phyloP scores from a whole-genome alignment of 345 rosid species.

The Arabidopsis thaliana region DNA sequence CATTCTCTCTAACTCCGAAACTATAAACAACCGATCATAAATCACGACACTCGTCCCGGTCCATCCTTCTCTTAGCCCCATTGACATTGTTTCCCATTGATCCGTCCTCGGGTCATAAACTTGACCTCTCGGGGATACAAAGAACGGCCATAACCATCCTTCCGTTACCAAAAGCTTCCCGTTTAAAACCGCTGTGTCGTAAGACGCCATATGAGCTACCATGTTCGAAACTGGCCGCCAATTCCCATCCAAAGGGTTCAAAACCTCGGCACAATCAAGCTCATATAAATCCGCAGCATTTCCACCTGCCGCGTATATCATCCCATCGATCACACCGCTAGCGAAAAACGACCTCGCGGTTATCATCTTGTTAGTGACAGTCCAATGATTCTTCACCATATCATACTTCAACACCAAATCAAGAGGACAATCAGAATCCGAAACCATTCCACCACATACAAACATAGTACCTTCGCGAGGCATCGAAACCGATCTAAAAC shows the following conservation, averaged over 20 bases:
- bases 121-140: constrained; percentile 83
- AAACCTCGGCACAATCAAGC: constrained; percentile 76
- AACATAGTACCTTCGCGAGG: constrained; percentile 67
- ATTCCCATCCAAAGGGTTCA: constrained; percentile 66
- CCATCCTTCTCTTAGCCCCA: constrained; percentile 90
- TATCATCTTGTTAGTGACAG: constrained; percentile 65
- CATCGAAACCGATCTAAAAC: constrained; percentile 69
- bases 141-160: constrained; percentile 97
- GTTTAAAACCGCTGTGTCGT: constrained; percentile 76
- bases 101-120: constrained; percentile 76
- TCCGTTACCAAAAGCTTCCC: constrained; percentile 87
- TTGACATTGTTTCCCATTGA: constrained; percentile 81
- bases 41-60: constrained; percentile 88
- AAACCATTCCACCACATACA: constrained; percentile 87
- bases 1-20: constrained; percentile 87
- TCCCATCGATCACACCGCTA: constrained; percentile 69
- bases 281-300: constrained; percentile 70
- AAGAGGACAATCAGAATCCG: constrained; percentile 78
- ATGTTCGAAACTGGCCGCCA: constrained; percentile 69
- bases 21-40: constrained; percentile 72
- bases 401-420: constrained; percentile 81
- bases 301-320: constrained; percentile 87
- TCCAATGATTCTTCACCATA: constrained; percentile 82
- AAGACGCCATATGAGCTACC: constrained; percentile 83
- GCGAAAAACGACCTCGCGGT: constrained; percentile 82